These are phyloP conservation scores for Pochonia chlamydosporia DNA, from an alignment of 2,329 filamentous ascomycete genomes.

Conservation along the genomic window DNA sequence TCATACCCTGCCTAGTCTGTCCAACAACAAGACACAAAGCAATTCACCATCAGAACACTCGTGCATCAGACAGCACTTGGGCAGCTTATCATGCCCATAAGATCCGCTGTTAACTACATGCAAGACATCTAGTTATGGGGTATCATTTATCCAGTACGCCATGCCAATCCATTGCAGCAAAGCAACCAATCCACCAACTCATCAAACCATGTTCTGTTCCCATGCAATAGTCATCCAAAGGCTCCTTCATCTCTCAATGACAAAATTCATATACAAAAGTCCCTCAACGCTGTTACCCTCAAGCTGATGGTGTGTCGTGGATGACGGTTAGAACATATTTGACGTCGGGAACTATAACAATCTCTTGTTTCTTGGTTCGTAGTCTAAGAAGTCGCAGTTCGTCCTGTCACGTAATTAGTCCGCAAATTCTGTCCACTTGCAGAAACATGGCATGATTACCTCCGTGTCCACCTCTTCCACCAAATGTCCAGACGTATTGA, in stretches of 20 bases:
- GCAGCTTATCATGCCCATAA: background rate
- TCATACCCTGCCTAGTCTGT: too few relatives aligned
- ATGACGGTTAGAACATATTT: conserved; percentile 76
- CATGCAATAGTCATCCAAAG: background rate
- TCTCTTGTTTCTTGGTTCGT: conserved; percentile 78
- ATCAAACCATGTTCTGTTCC: background rate
- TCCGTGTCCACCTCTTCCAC: conserved; percentile 70
- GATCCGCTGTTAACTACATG: background rate
- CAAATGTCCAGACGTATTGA: conserved; percentile 61
- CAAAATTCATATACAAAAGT: background rate
- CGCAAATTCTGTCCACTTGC: background rate
- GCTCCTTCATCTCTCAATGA: background rate
- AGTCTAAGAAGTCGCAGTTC: conserved; percentile 71
- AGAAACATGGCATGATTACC: conserved; percentile 32
- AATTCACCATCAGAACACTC: background rate
- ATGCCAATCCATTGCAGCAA: background rate
- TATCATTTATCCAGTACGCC: conserved; percentile 10
- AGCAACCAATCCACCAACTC: background rate
- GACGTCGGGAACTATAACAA: conserved; percentile 75
- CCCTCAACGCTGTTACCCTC: conserved; percentile 12
- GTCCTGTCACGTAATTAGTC: conserved; percentile 45
- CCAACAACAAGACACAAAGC: background rate
- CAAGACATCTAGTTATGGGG: conserved; percentile 2
- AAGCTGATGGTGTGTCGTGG: conserved; percentile 72
- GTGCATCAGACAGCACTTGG: background rate